Conservation (phyloP, 106 monocot genomes). For the Platanthera guangdongensis region DNA sequence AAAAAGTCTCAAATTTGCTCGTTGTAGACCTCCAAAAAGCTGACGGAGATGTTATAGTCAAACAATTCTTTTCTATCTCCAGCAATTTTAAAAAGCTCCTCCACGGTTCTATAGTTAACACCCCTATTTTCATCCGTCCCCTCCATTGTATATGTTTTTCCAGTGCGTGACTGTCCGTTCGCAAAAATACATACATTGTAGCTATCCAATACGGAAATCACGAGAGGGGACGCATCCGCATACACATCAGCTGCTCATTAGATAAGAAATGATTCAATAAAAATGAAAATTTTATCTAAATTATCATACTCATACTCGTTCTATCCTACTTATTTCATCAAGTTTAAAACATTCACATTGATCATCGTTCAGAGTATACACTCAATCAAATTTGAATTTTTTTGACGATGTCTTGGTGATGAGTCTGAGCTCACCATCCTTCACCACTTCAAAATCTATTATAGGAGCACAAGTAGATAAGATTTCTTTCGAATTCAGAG, state of each 20-base stretch:
- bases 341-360: slow-evolving; percentile 30
- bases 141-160: slow-evolving; percentile 91
- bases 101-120: slow-evolving; percentile 82
- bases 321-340: neutral
- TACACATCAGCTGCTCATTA: slow-evolving; percentile 53
- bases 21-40: slow-evolving; percentile 89
- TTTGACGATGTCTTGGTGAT: no score
- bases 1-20: slow-evolving; percentile 83
- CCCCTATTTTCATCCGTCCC: slow-evolving; percentile 61
- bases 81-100: no score
- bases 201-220: slow-evolving; percentile 76
- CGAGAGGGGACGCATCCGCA: slow-evolving; percentile 76
- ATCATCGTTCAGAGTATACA: slow-evolving; percentile 68
- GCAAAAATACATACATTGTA: slow-evolving; percentile 94
- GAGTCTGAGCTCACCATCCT: slow-evolving; percentile 79
- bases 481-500: slow-evolving; percentile 58
- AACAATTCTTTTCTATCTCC: slow-evolving; percentile 56
- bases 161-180: slow-evolving; percentile 86
- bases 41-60: slow-evolving; percentile 60
- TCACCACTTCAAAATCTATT: slow-evolving; percentile 70
- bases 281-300: neutral
- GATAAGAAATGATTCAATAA: neutral
- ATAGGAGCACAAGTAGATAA: slow-evolving; percentile 29
- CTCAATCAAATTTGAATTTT: slow-evolving; percentile 76
- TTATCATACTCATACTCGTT: neutral